These are phyloP conservation scores for Epichloe scottii DNA, from an alignment of 2,329 filamentous ascomycete genomes.

Conservation along the genomic window DNA sequence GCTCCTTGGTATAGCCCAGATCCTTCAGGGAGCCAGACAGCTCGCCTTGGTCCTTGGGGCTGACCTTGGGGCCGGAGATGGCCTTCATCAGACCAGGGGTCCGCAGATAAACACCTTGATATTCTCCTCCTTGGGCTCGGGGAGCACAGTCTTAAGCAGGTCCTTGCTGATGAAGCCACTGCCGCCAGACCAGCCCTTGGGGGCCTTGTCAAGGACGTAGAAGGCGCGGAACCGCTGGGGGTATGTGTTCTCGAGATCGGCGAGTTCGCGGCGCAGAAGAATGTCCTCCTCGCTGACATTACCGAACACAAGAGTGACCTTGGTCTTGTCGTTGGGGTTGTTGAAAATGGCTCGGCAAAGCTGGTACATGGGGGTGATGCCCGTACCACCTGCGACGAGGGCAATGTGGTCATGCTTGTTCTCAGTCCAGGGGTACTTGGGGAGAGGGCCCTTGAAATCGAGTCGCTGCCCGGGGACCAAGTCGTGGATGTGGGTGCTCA, in stretches of 20 bases:
- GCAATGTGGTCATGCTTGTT: slow-evolving; percentile 92
- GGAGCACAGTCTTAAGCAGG: slow-evolving; percentile 84
- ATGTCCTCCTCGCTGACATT: slow-evolving; percentile 88
- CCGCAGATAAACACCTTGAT: slow-evolving; percentile 97
- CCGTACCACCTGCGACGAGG: slow-evolving; percentile 85
- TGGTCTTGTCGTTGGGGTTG: slow-evolving; percentile 93
- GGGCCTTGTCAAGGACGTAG: slow-evolving; percentile 76
- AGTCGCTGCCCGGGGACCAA: slow-evolving; percentile 73
- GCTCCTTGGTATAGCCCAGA: slow-evolving; percentile 55
- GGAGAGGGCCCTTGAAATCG: slow-evolving; percentile 87
- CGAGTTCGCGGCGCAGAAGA: slow-evolving; percentile 72
- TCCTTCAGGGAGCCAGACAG: slow-evolving; percentile 71
- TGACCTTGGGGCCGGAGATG: slow-evolving; percentile 79
- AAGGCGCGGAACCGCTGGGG: slow-evolving; percentile 92
- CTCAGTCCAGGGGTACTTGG: slow-evolving; percentile 77
- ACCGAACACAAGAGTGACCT: slow-evolving; percentile 89
- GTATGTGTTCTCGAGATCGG: slow-evolving; percentile 85
- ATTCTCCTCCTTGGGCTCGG: slow-evolving; percentile 81
- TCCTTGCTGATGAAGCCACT: slow-evolving; percentile 83
- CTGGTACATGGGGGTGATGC: slow-evolving; percentile 98
- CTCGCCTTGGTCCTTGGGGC: slow-evolving; percentile 89
- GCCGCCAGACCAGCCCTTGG: slow-evolving; percentile 65
- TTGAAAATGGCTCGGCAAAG: slow-evolving; percentile 83
- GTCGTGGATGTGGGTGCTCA: slow-evolving; percentile 80
- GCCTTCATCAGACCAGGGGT: slow-evolving; percentile 90